Base-by-base conservation (phyloP, 192 early-diverging fungal species). In the Coemansia furcata region DNA sequence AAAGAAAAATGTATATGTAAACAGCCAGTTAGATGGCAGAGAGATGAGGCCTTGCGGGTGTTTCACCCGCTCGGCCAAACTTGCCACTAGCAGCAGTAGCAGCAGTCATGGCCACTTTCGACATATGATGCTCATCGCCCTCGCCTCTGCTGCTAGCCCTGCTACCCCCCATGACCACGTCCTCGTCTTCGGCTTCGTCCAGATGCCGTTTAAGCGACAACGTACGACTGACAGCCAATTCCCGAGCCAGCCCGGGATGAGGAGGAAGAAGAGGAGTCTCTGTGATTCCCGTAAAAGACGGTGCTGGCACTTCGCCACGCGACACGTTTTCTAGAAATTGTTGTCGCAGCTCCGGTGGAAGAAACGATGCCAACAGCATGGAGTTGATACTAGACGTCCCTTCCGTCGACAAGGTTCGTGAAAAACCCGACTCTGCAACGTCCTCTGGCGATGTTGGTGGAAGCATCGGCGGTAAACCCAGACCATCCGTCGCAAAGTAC, bases 161-260 rank as follows among this genome's bases (percentile, higher is more conserved):
- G 65, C 64, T 59, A 37, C 64, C 52, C 1, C 39, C 23, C 66
- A 69, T 72, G 10, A 63, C 40, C n/a, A 71, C 63, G n/a, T 68
- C 69, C 1, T 66, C 55, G 19, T 65, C 60, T 4, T 70, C 74
- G 12, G 65, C 71, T 30, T 74, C 72, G 12, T 73, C 72, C 11
- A 67, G 62, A 59, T 82, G 75, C 15, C 80, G 80, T 55, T 82
- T 82, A 46, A 82, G 68, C 54, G 79, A 82, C 36, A 44, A 23
- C 12, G 65, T 59, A 3, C 71, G 66, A 37, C 42, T 62, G 55
- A 32, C 36, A 35, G 8, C 58, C 35, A 60, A 5, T 5, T 57
- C 54, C 54, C 54, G 54, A 32, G 49, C 23, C 42, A 38, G 50
- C 32, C 36, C 65, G 46, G 46, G 46, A 19, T 47, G 46, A 35